Evolutionary conservation across 1,139 yeast genomes (phyloP).

Genomic region (Yamadazyma blattariae): DNA sequence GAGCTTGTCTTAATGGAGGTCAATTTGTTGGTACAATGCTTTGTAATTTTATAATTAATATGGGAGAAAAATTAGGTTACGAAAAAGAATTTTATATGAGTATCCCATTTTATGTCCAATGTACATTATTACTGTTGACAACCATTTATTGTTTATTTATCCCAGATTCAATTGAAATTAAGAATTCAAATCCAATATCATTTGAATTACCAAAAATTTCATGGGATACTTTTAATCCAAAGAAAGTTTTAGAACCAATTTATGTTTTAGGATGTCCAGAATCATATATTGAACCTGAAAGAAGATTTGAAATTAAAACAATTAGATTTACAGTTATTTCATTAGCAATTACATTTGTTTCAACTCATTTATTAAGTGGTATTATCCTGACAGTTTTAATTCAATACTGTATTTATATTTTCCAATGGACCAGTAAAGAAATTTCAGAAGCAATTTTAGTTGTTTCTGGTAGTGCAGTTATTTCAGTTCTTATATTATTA

Average conservation of each 20-base stretch:
- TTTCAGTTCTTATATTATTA: neutral
- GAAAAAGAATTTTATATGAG: neutral
- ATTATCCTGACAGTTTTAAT: neutral
- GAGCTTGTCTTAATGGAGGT: neutral
- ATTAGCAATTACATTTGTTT: neutral
- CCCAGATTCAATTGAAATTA: no score
- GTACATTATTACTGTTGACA: no score
- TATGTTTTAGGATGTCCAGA: slow-evolving; percentile 1
- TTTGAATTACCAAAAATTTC: neutral
- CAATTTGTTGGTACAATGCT: neutral
- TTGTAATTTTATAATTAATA: neutral
- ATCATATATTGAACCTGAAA: neutral
- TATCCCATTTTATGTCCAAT: slow-evolving; percentile 1
- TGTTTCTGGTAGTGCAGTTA: neutral
- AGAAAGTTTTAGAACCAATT: slow-evolving; percentile 1
- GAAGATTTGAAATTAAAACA: neutral
- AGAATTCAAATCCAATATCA: no score
- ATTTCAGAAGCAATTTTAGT: slow-evolving; percentile 1
- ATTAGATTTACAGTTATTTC: slow-evolving; percentile 2
- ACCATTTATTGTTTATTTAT: neutral
- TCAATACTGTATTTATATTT: slow-evolving; percentile 1
- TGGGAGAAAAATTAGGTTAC: slow-evolving; percentile 1
- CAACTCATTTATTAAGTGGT: neutral
- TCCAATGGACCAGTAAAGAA: slow-evolving; percentile 1
- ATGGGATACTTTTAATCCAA: neutral